Evolutionary conservation across 2,329 filamentous ascomycete species (phyloP).

Genomic region (Xylariaceae sp.): DNA sequence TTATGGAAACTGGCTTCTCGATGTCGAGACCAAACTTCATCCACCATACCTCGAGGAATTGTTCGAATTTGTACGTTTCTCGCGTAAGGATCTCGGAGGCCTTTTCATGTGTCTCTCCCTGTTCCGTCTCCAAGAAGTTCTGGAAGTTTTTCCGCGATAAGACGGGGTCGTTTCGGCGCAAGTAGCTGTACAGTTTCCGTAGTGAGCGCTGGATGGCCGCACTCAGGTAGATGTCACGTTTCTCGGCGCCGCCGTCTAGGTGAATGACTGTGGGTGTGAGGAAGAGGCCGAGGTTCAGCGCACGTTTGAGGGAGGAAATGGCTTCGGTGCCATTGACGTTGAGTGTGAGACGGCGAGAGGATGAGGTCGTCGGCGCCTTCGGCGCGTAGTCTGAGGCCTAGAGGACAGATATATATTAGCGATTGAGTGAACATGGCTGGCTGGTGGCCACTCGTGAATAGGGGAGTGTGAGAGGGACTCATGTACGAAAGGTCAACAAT

Average conservation of each 20-base stretch:
- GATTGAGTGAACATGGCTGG: neutral
- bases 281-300: slow-evolving; percentile 30
- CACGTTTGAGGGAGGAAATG: slow-evolving; percentile 30
- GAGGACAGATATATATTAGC: slow-evolving; percentile 14
- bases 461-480: neutral
- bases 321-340: slow-evolving; percentile 30
- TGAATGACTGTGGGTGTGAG: slow-evolving; percentile 30
- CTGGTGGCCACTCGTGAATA: neutral
- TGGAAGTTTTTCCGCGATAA: slow-evolving; percentile 39
- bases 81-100: slow-evolving; percentile 31
- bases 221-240: slow-evolving; percentile 39
- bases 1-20: slow-evolving; percentile 36
- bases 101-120: slow-evolving; percentile 37
- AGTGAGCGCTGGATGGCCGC: slow-evolving; percentile 46
- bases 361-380: slow-evolving; percentile 18
- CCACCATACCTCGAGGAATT: slow-evolving; percentile 49
- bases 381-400: slow-evolving; percentile 24
- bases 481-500: neutral
- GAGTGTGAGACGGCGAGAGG: slow-evolving; percentile 29
- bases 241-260: slow-evolving; percentile 23
- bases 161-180: slow-evolving; percentile 35
- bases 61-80: slow-evolving; percentile 41
- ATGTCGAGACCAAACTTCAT: slow-evolving; percentile 42
- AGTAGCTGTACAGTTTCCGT: slow-evolving; percentile 41
- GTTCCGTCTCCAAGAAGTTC: slow-evolving; percentile 45